phyloP scores from a whole-genome alignment of 1,284 basidiomycete species.

The Ustilago xerochloae region DNA sequence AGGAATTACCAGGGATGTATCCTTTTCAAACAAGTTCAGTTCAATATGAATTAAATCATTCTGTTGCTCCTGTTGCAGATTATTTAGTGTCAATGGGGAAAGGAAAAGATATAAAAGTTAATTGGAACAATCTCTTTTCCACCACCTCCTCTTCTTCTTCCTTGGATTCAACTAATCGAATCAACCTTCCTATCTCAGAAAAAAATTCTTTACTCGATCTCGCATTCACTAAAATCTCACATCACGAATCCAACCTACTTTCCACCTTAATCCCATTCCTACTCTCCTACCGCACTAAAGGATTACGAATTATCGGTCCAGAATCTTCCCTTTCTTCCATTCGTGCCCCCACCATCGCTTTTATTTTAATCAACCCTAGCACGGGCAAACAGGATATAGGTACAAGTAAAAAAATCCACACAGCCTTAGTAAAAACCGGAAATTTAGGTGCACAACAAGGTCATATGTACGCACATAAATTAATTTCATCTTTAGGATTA shows the following conservation, averaged over 20 bases:
- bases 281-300: slow-evolving; percentile 69
- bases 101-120: slow-evolving; percentile 6
- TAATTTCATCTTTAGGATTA: slow-evolving; percentile 72
- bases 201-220: slow-evolving; percentile 54
- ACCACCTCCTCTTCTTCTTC: background rate
- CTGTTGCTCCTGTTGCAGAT: slow-evolving; percentile 74
- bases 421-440: slow-evolving; percentile 70
- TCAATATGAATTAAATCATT: slow-evolving; percentile 78
- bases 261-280: slow-evolving; percentile 71
- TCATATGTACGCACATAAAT: slow-evolving; percentile 80
- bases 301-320: slow-evolving; percentile 75
- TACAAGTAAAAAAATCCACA: slow-evolving; percentile 75
- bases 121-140: slow-evolving; percentile 21
- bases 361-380: slow-evolving; percentile 72
- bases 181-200: background rate
- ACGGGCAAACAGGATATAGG: slow-evolving; percentile 68
- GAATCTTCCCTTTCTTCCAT: slow-evolving; percentile 64
- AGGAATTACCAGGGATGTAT: slow-evolving; percentile 73
- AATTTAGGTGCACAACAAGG: slow-evolving; percentile 80
- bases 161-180: too few relatives aligned
- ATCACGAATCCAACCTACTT: slow-evolving; percentile 71
- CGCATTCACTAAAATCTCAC: slow-evolving; percentile 66
- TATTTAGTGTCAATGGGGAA: slow-evolving; percentile 75
- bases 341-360: slow-evolving; percentile 78
- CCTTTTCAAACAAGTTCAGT: slow-evolving; percentile 73